Base-by-base conservation (phyloP, 2,329 filamentous ascomycete species). In the Scedosporium apiospermum region DNA sequence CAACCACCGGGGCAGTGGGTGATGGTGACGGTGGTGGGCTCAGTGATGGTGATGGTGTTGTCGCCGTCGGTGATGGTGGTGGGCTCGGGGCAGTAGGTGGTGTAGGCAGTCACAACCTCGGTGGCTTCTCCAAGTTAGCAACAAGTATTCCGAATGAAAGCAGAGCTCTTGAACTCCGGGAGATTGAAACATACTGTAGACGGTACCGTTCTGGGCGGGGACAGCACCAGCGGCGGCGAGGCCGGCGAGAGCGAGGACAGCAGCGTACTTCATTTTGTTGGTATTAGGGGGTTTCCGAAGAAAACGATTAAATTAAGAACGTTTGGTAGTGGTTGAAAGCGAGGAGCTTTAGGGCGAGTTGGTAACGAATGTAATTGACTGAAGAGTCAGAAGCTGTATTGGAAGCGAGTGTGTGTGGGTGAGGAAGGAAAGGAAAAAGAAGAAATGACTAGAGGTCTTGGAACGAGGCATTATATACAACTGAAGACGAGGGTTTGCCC, bases 41-140 rank as follows among this genome's bases (percentile, higher is more conserved):
- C 78, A 67, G 86, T 86, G 76, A 91, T 79, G 69, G 82, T 88
- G 82, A 88, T 89, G 76, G 87, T 89, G 74, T 82, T 79, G 76
- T 76, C 78, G 72, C 81, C 82, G 77, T 88, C 80, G 71, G 82
- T 83, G 75, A 90, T 76, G 69, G 78, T 75, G 69, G 88, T 90
- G 67, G 88, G 74, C 68, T 72, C 79, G 23, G 88, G 87, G 85
- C 89, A 91, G 84, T 81, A 90, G 72, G 88, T 91, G 76, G 82
- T 86, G 79, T 84, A 84, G 64, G 78, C 75, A 64, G 84, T 86
- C 67, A 90, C 82, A 67, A 85, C 78, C 80, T 88, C 84, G 68
- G 87, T 90, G 76, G 80, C 81, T 75, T 83, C 21, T 16, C 6
- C 4, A 16, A 16, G 27, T 58, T 38, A 38, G 34, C 9, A 38